Evolutionary conservation across 306 rosid genomes (phyloP).

Genomic region (Cucurbita maxima): DNA sequence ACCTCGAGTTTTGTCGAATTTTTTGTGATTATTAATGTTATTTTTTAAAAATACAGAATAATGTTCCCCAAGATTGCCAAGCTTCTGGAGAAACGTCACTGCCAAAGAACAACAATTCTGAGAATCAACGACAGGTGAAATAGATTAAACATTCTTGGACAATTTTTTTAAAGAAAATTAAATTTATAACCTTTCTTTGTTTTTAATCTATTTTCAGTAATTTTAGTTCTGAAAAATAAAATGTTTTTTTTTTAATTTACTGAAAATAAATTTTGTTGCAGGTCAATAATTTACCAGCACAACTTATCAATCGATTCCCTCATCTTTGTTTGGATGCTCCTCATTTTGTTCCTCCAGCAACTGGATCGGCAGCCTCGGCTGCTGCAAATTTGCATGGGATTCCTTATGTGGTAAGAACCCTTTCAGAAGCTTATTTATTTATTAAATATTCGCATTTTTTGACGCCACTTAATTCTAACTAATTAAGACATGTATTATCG

Average conservation of each 20-base stretch:
- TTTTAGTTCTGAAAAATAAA: too few species aligned
- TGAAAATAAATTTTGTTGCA: not conserved
- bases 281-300: constrained; percentile 2
- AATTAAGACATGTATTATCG: too few species aligned
- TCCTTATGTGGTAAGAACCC: not conserved
- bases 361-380: not conserved
- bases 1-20: too few species aligned
- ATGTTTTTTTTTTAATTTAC: too few species aligned
- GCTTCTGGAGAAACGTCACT: not conserved
- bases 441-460: too few species aligned
- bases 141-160: not conserved
- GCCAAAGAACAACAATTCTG: not conserved
- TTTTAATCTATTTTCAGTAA: too few species aligned
- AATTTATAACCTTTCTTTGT: too few species aligned
- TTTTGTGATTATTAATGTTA: not conserved
- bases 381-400: not conserved
- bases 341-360: not conserved
- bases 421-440: too few species aligned
- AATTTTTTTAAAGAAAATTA: too few species aligned
- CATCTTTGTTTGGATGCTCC: constrained; percentile 23
- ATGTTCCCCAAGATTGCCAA: not conserved
- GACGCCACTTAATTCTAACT: too few species aligned
- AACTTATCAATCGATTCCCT: constrained; percentile 22
- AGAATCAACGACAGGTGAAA: not conserved
- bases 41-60: not conserved